Evolutionary conservation across 1,139 yeast species (phyloP).

Genomic region (Eremothecium gossypii): DNA sequence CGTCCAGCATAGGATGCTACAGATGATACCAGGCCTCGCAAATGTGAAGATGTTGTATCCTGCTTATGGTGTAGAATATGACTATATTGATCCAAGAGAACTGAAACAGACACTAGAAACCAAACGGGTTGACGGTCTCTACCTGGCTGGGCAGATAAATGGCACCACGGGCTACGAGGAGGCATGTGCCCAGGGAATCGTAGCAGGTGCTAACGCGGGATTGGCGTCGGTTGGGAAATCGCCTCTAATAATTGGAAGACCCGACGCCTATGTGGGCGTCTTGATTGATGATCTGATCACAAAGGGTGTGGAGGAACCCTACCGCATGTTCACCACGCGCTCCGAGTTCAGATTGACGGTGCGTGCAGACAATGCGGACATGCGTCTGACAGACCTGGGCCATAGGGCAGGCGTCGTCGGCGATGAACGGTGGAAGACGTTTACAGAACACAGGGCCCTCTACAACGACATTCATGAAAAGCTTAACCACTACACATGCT

Average conservation of each 20-base stretch:
- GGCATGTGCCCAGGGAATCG: constrained; percentile 92
- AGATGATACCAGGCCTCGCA: constrained; percentile 80
- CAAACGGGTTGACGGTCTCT: constrained; percentile 67
- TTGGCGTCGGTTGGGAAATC: constrained; percentile 32
- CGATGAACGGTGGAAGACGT: constrained; percentile 48
- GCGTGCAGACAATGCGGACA: constrained; percentile 90
- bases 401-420: constrained; percentile 57
- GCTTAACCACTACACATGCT: constrained; percentile 38
- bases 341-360: constrained; percentile 87
- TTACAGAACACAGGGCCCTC: constrained; percentile 36
- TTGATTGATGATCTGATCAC: constrained; percentile 89
- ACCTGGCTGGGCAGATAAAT: constrained; percentile 92
- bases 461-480: constrained; percentile 39
- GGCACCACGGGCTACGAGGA: constrained; percentile 99
- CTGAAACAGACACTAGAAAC: constrained; percentile 72
- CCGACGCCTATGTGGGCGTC: constrained; percentile 88
- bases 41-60: constrained; percentile 83
- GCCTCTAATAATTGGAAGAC: constrained; percentile 52
- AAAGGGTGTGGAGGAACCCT: constrained; percentile 95
- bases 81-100: constrained; percentile 90
- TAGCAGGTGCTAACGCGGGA: constrained; percentile 90
- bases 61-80: constrained; percentile 97
- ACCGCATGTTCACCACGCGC: constrained; percentile 94
- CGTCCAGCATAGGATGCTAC: constrained; percentile 65
- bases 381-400: constrained; percentile 67